Base-by-base conservation (phyloP, 2,329 filamentous ascomycete genomes). In the Ceratocystis huliohia region DNA sequence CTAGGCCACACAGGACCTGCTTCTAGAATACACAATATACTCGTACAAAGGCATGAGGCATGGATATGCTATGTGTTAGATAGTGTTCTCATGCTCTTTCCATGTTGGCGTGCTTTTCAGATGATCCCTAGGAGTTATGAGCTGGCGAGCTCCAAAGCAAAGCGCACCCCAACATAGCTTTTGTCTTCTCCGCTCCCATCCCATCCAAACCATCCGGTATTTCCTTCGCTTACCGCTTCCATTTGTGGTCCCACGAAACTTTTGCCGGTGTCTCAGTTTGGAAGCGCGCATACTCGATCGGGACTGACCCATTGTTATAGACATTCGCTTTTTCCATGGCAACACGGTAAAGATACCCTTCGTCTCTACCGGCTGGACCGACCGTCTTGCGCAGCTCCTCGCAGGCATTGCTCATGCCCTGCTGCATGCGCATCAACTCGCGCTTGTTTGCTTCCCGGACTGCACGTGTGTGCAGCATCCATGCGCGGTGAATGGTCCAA, bases 401-500 rank as follows among this genome's bases (percentile, higher is more conserved):
- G 77, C 90, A 95, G 28, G 94, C 93, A 57, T 81, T 80, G 68
- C 83, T 82, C 88, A 99, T 97, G 73, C 84, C 84, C 73, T 89
- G 87, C 78, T 92, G 91, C 79, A 86, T 82, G 68, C 89, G 81
- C 78, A 91, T 84, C 61, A 96, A 82, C 74, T 92, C 89, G 65
- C 81, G 78, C 74, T 89, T 82, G 64, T 85, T 81, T 45, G 79
- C 77, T 70, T 82, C 79, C 62, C 86, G 85, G 72, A 86, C 82
- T 74, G 88, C 83, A 71, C 86, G 82, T 72, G 87, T 85, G 77
- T 88, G 88, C 37, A 97, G 81, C 72, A 89, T 82, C 91, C 92
- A 97, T 25, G 93, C 93, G 72, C 94, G 91, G 80, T 97, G 92
- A 76, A 99, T 97, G 64, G 94, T 97, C 94, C 94, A 99, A 81